phyloP scores from a whole-genome alignment of 2,329 filamentous ascomycete genomes.

The Tolypocladium pustulatum region DNA sequence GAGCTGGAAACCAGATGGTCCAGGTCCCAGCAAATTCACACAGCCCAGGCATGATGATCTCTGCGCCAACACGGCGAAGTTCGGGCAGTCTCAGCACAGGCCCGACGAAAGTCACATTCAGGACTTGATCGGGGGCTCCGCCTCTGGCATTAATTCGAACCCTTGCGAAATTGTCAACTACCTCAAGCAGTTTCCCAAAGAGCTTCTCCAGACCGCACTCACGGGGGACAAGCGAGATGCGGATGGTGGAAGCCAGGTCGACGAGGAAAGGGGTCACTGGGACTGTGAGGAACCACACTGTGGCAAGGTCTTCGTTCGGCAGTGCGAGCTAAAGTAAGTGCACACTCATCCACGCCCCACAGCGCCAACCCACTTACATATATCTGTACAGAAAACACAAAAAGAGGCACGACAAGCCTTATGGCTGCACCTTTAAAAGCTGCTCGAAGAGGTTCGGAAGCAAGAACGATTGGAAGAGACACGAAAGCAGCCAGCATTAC shows the following conservation, averaged over 20 bases:
- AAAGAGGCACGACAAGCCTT: conserved; percentile 72
- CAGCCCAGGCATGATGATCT: not conserved
- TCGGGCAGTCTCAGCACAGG: not conserved
- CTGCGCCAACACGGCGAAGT: not conserved
- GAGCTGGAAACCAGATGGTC: not conserved
- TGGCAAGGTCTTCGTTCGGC: conserved; percentile 34
- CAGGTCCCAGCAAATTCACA: not conserved
- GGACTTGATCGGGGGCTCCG: not conserved
- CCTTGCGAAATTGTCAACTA: conserved; percentile 7
- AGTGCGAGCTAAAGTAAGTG: conserved; percentile 47
- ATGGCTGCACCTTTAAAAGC: conserved; percentile 62
- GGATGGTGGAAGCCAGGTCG: conserved; percentile 2
- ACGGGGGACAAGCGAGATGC: conserved; percentile 5
- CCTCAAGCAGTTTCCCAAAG: conserved; percentile 18
- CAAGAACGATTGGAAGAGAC: conserved; percentile 90
- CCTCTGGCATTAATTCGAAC: conserved; percentile 1
- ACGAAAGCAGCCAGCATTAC: conserved; percentile 73
- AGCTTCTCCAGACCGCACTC: conserved; percentile 21
- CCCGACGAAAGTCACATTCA: not conserved
- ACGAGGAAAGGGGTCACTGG: conserved; percentile 9
- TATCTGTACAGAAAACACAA: conserved; percentile 58
- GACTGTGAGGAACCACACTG: conserved; percentile 28
- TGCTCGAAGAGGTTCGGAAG: conserved; percentile 75
- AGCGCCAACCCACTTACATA: not conserved
- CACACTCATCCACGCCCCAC: not conserved